Conservation (phyloP, 148 eudicot species). For the Polygonum maritimum region DNA sequence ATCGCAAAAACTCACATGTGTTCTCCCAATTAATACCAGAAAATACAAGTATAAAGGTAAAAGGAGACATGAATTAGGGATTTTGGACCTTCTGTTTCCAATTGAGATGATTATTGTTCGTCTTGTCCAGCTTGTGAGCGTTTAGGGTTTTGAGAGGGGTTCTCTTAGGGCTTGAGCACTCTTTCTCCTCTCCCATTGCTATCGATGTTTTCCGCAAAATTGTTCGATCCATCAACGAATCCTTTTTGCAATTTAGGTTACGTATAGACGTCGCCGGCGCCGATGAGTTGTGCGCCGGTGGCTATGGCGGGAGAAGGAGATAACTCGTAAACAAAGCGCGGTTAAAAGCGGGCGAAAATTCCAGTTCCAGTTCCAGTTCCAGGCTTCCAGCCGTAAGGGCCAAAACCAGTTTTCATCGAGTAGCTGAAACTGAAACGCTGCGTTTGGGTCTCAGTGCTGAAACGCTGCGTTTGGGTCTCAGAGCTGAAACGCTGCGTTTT, state of each 20-base stretch:
- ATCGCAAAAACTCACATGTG: no score
- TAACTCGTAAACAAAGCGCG: neutral
- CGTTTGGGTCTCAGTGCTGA: neutral
- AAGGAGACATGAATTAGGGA: neutral
- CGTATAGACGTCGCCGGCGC: neutral
- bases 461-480: no score
- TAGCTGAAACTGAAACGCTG: neutral
- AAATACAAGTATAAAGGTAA: neutral
- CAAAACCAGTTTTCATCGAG: neutral
- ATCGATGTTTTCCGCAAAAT: neutral
- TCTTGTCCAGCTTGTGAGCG: conserved; percentile 24
- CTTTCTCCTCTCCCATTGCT: conserved; percentile 22
- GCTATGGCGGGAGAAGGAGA: neutral
- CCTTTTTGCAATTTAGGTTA: neutral
- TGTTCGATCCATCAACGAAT: neutral
- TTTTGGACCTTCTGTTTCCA: conserved; percentile 59
- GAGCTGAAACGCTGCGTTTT: no score
- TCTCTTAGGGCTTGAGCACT: conserved; percentile 17
- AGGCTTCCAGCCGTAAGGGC: no score
- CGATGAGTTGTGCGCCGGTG: neutral
- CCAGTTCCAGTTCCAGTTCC: neutral
- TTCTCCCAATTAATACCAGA: neutral
- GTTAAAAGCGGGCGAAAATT: neutral
- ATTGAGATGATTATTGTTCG: conserved; percentile 19
- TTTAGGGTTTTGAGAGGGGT: conserved; percentile 38